A percentile compares a stretch with the other conserved stretches of the same genome.
phyloP scores from a whole-genome alignment of 2,329 filamentous ascomycete genomes.

The Exophiala bonariae region DNA sequence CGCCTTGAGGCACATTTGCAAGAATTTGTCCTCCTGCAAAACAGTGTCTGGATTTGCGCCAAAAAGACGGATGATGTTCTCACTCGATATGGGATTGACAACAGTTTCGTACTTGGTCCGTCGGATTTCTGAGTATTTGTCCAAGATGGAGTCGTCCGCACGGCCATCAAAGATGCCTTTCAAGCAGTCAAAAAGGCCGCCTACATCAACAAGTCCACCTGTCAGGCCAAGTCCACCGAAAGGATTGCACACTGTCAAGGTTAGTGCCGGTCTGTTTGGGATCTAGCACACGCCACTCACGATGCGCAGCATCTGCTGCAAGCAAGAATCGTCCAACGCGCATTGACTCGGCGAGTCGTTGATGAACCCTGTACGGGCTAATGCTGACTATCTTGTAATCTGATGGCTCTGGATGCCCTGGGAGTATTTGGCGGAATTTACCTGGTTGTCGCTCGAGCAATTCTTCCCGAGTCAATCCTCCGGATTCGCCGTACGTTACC shows the following conservation, averaged over 20 bases:
- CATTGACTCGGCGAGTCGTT: slow-evolving; percentile 58
- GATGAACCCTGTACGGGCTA: slow-evolving; percentile 62
- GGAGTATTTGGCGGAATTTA: slow-evolving; percentile 59
- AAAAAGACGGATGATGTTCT: slow-evolving; percentile 39
- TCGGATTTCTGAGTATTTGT: slow-evolving; percentile 42
- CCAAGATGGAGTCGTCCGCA: slow-evolving; percentile 41
- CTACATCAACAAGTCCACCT: slow-evolving; percentile 63
- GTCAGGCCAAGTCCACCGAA: slow-evolving; percentile 63
- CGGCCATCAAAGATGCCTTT: slow-evolving; percentile 40
- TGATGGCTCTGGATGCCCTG: slow-evolving; percentile 57
- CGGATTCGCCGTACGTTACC: slow-evolving; percentile 62
- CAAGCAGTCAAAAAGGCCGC: slow-evolving; percentile 61
- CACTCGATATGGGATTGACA: slow-evolving; percentile 41
- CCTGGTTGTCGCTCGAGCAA: slow-evolving; percentile 52
- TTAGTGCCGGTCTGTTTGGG: background rate
- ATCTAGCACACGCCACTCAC: slow-evolving; percentile 40
- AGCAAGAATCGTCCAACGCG: slow-evolving; percentile 58
- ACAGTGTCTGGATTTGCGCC: slow-evolving; percentile 35
- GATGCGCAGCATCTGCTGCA: slow-evolving; percentile 61
- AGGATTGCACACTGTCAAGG: slow-evolving; percentile 11
- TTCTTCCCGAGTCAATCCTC: slow-evolving; percentile 54
- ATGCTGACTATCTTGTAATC: slow-evolving; percentile 60
- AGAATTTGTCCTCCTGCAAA: slow-evolving; percentile 36
- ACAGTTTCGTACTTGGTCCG: slow-evolving; percentile 39
- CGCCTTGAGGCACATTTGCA: slow-evolving; percentile 32